Evolutionary conservation across 1,284 basidiomycete genomes (phyloP), one percentile per base, ranked within the genome.

Genomic region (Papiliotrema laurentii): DNA sequence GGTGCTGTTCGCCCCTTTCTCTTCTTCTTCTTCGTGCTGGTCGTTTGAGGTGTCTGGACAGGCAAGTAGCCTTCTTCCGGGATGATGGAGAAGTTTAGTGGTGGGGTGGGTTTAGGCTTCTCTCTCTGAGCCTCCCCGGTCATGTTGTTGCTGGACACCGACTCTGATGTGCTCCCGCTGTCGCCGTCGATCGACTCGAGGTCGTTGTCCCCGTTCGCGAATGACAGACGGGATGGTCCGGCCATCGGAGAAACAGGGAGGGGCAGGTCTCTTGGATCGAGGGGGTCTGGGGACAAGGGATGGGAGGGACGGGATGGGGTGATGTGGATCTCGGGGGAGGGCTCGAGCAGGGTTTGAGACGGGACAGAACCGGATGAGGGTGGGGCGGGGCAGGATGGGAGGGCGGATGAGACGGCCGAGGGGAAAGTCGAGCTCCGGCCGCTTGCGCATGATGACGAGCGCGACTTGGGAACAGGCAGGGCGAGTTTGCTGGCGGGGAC

Each of bases 31-130:
- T 54, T 59, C 16, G 34, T 43, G 9, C 30, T 7, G 11, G 33
- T 38, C 16, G 51, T 37, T 0, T 28, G 40, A 9, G 41, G 27
- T 7, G 33, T 18, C n/a, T 10, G 27, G 6, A 49, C 25, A 16
- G 66, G 67, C 0, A 71, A 50, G 39, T 66, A 64, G 4, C 60
- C 59, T n/a, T 65, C 66, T 22, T 69, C 69, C 0, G 67, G 67
- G 5, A 60, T 56, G 41, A 69, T 64, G 5, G 64, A 67, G 45
- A 59, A 66, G 13, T 58, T 59, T 10, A 30, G 14, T n/a, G n/a
- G n/a, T 4, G 40, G 18, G 7, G 16, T 27, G 7, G 40, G n/a
- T 27, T 31, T 9, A 31, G 22, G 14, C 14, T 13, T 34, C 13
- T 6, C 24, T 18, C 13, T 37, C 9, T 22, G 9, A 3, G 5